These are phyloP conservation scores for Funneliformis mosseae DNA, from an alignment of 192 early-diverging fungal species.

Conservation along the genomic window DNA sequence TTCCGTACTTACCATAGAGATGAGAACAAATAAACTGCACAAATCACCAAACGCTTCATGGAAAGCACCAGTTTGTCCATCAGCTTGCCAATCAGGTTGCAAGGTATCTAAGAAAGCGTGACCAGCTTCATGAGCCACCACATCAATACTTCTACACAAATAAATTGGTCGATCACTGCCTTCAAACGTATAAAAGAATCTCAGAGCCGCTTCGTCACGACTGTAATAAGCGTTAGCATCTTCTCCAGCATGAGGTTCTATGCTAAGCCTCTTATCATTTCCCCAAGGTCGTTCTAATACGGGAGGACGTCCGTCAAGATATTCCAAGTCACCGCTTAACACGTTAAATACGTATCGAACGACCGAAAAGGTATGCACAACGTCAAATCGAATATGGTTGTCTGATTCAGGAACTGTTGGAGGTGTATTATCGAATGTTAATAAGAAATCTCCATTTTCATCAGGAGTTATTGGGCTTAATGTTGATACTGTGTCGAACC, in stretches of 20 bases:
- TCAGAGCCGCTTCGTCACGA: background rate
- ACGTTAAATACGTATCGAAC: constrained; percentile 6
- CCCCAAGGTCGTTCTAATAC: background rate
- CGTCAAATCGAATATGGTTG: background rate
- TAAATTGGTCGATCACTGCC: background rate
- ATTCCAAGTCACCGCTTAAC: background rate
- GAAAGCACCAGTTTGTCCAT: constrained; percentile 9
- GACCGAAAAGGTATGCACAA: background rate
- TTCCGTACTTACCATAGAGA: background rate
- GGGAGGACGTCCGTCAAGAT: constrained; percentile 10
- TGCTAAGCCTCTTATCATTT: background rate
- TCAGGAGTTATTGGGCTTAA: background rate
- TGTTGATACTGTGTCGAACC: background rate
- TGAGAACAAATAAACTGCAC: background rate
- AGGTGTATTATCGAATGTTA: background rate
- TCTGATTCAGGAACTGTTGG: background rate
- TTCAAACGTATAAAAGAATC: background rate
- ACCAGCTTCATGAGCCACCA: constrained; percentile 8
- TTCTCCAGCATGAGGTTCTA: constrained; percentile 4
- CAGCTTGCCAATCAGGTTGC: background rate
- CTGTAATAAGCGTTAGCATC: constrained; percentile 5
- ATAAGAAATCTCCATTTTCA: background rate
- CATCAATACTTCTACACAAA: constrained; percentile 4
- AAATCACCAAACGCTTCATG: constrained; percentile 26
- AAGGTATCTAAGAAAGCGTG: constrained; percentile 12